Conservation (phyloP, 495 filamentous ascomycete genomes). For the Bombardia bombarda region DNA sequence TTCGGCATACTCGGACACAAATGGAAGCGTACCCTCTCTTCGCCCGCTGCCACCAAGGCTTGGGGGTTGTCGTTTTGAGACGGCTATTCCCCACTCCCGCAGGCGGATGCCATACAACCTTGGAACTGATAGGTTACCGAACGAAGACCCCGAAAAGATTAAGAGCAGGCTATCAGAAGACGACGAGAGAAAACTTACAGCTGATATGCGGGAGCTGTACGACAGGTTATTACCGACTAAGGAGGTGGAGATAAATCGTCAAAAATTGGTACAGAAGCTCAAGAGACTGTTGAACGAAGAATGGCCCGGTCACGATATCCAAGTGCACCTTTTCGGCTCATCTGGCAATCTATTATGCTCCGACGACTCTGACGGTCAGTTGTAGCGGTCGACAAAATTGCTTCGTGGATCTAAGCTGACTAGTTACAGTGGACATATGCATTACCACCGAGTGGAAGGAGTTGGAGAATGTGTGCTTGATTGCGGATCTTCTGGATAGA, state of each 20-base stretch:
- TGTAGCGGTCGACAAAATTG: background rate
- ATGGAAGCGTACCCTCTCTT: conserved; percentile 59
- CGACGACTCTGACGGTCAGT: conserved; percentile 90
- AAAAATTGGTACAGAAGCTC: conserved; percentile 73
- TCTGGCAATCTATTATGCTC: conserved; percentile 94
- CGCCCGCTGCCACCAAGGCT: conserved; percentile 42
- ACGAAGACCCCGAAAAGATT: conserved; percentile 57
- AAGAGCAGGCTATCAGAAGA: conserved; percentile 57
- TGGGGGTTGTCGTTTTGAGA: conserved; percentile 76
- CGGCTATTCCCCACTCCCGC: conserved; percentile 33
- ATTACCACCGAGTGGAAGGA: conserved; percentile 82
- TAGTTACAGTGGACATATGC: conserved; percentile 81
- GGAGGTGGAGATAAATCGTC: conserved; percentile 67
- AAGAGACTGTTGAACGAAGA: conserved; percentile 77
- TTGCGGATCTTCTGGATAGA: conserved; percentile 75
- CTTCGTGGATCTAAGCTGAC: conserved; percentile 13
- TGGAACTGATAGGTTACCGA: conserved; percentile 66
- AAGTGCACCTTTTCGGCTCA: conserved; percentile 90
- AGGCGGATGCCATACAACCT: conserved; percentile 87
- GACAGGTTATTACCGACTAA: conserved; percentile 74
- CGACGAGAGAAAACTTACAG: conserved; percentile 69
- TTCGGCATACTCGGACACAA: conserved; percentile 84
- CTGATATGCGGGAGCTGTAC: conserved; percentile 77
- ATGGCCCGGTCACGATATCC: conserved; percentile 87
- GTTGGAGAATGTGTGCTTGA: conserved; percentile 76